Evolutionary conservation across 2,329 filamentous ascomycete species (phyloP).

Genomic region (Colletotrichum costaricense): DNA sequence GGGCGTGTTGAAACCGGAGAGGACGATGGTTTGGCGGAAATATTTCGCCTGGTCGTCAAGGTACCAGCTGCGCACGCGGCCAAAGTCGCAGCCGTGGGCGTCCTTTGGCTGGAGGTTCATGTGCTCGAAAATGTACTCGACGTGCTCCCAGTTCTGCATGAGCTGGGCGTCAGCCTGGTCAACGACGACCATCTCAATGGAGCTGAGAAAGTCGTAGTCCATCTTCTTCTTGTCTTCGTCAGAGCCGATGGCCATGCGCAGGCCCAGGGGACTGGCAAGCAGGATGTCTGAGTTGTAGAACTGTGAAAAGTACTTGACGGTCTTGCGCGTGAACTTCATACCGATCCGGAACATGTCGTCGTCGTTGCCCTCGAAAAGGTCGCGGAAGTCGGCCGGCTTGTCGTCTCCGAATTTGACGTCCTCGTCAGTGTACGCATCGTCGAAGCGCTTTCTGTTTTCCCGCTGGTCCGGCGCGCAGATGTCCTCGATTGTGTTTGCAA

Average conservation of each 20-base stretch:
- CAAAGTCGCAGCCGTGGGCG: constrained; percentile 92
- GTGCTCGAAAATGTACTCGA: constrained; percentile 91
- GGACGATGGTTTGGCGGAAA: constrained; percentile 86
- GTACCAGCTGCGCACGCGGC: constrained; percentile 90
- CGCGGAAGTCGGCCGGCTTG: constrained; percentile 86
- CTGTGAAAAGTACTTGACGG: constrained; percentile 91
- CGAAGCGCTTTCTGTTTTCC: constrained; percentile 93
- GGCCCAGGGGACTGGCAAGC: constrained; percentile 87
- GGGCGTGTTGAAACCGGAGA: constrained; percentile 87
- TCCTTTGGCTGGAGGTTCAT: constrained; percentile 92
- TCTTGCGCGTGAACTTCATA: constrained; percentile 97
- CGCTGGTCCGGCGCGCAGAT: constrained; percentile 88
- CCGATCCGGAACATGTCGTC: constrained; percentile 97
- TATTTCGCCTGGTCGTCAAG: constrained; percentile 85
- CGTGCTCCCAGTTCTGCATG: constrained; percentile 99
- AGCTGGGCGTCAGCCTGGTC: constrained; percentile 94
- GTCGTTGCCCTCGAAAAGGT: constrained; percentile 93
- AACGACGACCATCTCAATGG: constrained; percentile 88
- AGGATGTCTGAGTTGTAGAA: constrained; percentile 98
- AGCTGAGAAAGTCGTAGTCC: constrained; percentile 92
- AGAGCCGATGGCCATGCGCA: constrained; percentile 90
- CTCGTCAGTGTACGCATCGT: constrained; percentile 81
- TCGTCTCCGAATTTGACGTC: constrained; percentile 76
- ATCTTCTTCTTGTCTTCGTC: constrained; percentile 70
- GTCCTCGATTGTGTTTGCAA: constrained; percentile 80